These are phyloP conservation scores for Thozetella sp. DNA, from an alignment of 495 filamentous ascomycete genomes.

Conservation along the genomic window DNA sequence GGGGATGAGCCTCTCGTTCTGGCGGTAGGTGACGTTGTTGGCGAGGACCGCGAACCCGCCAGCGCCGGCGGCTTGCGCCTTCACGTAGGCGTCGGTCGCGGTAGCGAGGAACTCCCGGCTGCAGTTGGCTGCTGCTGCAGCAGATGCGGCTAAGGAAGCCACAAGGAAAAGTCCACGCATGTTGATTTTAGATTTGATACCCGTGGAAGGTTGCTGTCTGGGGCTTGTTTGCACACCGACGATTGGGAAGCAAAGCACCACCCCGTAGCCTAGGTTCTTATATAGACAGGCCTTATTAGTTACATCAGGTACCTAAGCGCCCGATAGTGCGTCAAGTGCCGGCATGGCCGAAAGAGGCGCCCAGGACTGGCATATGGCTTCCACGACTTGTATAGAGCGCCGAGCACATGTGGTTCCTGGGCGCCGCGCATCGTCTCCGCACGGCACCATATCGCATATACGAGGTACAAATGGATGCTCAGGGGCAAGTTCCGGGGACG, in stretches of 20 bases:
- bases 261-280: not conserved
- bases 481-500: not conserved
- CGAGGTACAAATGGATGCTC: not conserved
- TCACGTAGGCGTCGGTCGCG: constrained; percentile 11
- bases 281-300: no score
- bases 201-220: no score
- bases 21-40: constrained; percentile 14
- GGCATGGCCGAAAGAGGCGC: no score
- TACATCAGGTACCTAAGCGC: no score
- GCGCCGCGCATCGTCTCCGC: not conserved
- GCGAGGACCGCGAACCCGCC: not conserved
- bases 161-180: not conserved
- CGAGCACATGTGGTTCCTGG: not conserved
- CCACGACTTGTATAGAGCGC: no score
- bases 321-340: no score
- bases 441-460: not conserved
- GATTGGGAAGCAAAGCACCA: no score
- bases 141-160: not conserved
- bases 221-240: no score
- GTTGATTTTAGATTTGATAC: no score
- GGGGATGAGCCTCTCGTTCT: constrained; percentile 42
- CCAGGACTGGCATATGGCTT: no score
- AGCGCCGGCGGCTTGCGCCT: constrained; percentile 11
- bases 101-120: not conserved
- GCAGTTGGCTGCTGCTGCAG: not conserved